Percentiles rank a stretch among this genome's conserved stretches.
These are phyloP conservation scores for Coniferiporia weirii DNA, from an alignment of 1,284 basidiomycete genomes.

Conservation along the genomic window DNA sequence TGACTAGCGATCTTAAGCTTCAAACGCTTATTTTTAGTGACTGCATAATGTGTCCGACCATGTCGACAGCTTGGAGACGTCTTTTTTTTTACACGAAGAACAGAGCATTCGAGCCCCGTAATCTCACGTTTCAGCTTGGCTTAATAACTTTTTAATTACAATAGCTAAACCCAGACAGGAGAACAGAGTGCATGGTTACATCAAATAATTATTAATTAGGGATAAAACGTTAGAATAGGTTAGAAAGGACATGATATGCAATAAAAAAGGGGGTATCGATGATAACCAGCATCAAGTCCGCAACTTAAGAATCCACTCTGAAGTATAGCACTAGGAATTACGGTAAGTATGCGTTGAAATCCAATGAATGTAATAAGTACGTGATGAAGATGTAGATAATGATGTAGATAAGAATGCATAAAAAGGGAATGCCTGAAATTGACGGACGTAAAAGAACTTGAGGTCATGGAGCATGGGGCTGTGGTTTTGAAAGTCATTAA, in stretches of 20 bases:
- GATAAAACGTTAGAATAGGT: conserved; percentile 7
- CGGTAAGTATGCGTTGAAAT: not conserved
- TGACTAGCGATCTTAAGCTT: too few relatives aligned
- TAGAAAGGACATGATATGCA: not conserved
- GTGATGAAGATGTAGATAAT: conserved; percentile 3
- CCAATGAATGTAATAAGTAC: conserved; percentile 8
- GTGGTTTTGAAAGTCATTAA: conserved; percentile 2
- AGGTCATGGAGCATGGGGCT: conserved; percentile 8
- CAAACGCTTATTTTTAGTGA: too few relatives aligned
- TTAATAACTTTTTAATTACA: too few relatives aligned
- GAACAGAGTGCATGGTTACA: too few relatives aligned
- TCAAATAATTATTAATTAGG: conserved; percentile 3
- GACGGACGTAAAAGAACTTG: conserved; percentile 12
- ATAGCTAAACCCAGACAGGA: too few relatives aligned
- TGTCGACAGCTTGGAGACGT: too few relatives aligned
- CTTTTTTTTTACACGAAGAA: too few relatives aligned
- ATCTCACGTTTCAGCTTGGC: too few relatives aligned
- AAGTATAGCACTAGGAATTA: conserved; percentile 1
- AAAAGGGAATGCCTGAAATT: conserved; percentile 1
- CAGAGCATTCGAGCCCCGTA: too few relatives aligned
- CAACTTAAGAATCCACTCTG: not conserved
- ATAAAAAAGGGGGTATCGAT: conserved; percentile 1
- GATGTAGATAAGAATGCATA: conserved; percentile 8
- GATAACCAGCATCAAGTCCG: conserved; percentile 15
- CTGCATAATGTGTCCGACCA: too few relatives aligned